Percentiles rank a stretch among this genome's conserved stretches.
Conservation (phyloP, 2,329 filamentous ascomycete genomes). For the Fusarium sp. region DNA sequence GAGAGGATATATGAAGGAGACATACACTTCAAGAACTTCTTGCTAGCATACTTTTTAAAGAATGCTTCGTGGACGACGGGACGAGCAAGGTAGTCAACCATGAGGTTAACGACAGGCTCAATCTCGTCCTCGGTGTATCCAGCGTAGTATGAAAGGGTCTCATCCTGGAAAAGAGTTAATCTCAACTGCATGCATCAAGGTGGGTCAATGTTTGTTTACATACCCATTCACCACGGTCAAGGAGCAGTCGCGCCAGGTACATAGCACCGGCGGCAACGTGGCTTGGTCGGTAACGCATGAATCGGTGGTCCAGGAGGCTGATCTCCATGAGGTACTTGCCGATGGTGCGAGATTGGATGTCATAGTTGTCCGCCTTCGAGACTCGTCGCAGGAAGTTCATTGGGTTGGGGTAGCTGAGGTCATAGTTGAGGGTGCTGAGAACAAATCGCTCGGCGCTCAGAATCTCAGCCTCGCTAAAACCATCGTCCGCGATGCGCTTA, state of each 20-base stretch:
- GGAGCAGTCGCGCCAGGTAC: conserved; percentile 91
- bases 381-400: conserved; percentile 99
- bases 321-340: conserved; percentile 99
- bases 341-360: conserved; percentile 96
- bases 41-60: conserved; percentile 99
- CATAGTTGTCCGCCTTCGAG: conserved; percentile 99
- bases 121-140: conserved; percentile 95
- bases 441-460: conserved; percentile 97
- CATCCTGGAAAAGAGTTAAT: conserved; percentile 69
- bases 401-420: conserved; percentile 97
- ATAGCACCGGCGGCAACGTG: conserved; percentile 93
- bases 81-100: conserved; percentile 95
- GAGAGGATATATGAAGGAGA: background rate
- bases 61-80: conserved; percentile 96
- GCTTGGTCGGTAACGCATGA: conserved; percentile 90
- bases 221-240: conserved; percentile 93
- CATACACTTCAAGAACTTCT: conserved; percentile 98
- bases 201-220: conserved; percentile 49
- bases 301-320: conserved; percentile 92
- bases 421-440: conserved; percentile 90
- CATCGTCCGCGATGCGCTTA: conserved; percentile 95
- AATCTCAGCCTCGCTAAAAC: conserved; percentile 95
- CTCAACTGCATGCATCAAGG: conserved; percentile 21
- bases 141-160: conserved; percentile 88
- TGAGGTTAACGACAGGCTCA: conserved; percentile 89